phyloP scores from a whole-genome alignment of 768 basidiomycete species.

The Vishniacozyma victoriae region DNA sequence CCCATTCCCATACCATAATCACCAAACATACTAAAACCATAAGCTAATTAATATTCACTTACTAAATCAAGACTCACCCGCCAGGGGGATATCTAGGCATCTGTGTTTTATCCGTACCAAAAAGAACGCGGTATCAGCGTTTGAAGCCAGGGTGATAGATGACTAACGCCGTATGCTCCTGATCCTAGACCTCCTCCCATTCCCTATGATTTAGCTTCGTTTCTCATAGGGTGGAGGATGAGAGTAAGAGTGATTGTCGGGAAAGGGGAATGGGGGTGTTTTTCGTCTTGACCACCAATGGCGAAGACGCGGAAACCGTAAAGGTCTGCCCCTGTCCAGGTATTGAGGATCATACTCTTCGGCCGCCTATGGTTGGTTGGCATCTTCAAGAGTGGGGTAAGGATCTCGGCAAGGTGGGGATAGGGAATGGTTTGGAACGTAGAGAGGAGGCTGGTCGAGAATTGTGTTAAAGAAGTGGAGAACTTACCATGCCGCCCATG shows the following conservation, averaged over 20 bases:
- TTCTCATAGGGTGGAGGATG: no score
- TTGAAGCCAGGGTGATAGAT: conserved; percentile 24
- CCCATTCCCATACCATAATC: conserved; percentile 41
- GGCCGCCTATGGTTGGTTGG: no score
- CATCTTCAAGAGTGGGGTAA: no score
- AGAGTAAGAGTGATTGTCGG: no score
- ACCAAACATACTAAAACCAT: conserved; percentile 23
- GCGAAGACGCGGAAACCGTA: no score
- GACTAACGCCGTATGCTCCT: conserved; percentile 41
- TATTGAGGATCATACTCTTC: no score
- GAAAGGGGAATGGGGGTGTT: no score
- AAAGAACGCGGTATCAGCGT: conserved; percentile 29
- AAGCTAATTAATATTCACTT: neutral
- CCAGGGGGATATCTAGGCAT: conserved; percentile 44
- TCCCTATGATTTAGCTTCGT: conserved; percentile 27
- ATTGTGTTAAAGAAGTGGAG: neutral
- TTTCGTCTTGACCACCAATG: no score
- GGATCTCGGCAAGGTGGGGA: no score
- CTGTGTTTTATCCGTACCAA: conserved; percentile 43
- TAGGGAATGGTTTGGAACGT: no score
- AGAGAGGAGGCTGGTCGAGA: no score
- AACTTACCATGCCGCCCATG: conserved; percentile 17
- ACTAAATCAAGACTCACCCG: conserved; percentile 25
- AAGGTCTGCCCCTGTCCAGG: no score
- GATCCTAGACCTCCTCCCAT: conserved; percentile 37